Base-by-base conservation (phyloP, 305 asterid species). In the Nicotiana rustica region DNA sequence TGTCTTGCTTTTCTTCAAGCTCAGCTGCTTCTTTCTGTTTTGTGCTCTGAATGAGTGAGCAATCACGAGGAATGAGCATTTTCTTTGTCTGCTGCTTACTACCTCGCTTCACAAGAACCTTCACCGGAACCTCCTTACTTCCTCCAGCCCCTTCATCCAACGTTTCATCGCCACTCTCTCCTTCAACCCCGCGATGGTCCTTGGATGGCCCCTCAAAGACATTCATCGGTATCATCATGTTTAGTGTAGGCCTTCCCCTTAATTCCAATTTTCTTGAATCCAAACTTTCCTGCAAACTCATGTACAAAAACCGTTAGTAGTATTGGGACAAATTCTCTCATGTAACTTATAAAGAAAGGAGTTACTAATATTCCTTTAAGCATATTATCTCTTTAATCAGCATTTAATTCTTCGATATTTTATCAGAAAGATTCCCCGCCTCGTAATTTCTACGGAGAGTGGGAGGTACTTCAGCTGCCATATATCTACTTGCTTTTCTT, bases 1-100 rank as follows among this genome's bases (percentile, higher is more conserved):
- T 97, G 88, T 97, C 99, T 87, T 97, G 96, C 80, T 97, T 97
- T 82, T 97, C 99, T 91, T 97, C 99, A 17, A 95, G 98, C 87
- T 97, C 99, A 9, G 98, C 99, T 17, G 99, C 99, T 90, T 95
- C 99, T 84, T 92, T 92, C 89, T 97, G 97, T 86, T 95, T 97
- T 10, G 99, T 92, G 91, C 99, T 91, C 91, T 93, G 99, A 73
- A 97, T 95, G 68, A 97, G 92, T 56, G 98, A 90, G 90, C 97
- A 91, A 69, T 97, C 99, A 7, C 93, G 96, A n/a, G 99, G 99
- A 77, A 95, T 91, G 70, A 82, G 90, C 99, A 97, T 97, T 65
- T 93, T 96, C 86, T 90, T 95, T 5, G 97, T 97, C 86, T 97
- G 97, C 78, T 93, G 98, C 88, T 95, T 97, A 91, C 88, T 93